Conservation (phyloP, 192 early-diverging fungal species). For the Backusella mclennaniae region DNA sequence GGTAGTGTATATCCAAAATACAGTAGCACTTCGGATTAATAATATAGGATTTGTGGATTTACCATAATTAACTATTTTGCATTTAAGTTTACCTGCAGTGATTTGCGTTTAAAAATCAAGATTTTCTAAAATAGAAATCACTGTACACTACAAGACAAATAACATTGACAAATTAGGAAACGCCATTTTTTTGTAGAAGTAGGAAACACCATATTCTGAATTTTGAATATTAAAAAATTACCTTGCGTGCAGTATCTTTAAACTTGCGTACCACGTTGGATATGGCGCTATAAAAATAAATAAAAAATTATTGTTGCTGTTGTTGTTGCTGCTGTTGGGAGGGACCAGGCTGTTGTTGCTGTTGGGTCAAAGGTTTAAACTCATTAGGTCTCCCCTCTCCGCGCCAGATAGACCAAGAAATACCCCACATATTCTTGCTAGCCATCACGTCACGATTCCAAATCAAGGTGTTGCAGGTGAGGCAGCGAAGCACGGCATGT, state of each 20-base stretch:
- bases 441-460: neutral
- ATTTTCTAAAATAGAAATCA: too few relatives aligned
- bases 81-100: too few relatives aligned
- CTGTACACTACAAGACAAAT: too few relatives aligned
- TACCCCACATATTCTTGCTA: neutral
- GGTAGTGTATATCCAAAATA: too few relatives aligned
- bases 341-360: neutral
- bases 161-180: too few relatives aligned
- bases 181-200: too few relatives aligned
- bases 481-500: neutral
- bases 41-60: too few relatives aligned
- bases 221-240: neutral
- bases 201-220: too few relatives aligned
- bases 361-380: neutral
- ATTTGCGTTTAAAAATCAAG: too few relatives aligned
- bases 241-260: neutral
- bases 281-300: neutral
- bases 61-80: too few relatives aligned
- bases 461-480: neutral
- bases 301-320: neutral
- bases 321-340: neutral
- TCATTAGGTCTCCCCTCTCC: neutral
- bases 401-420: neutral
- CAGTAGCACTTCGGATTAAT: too few relatives aligned
- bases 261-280: neutral